Conservation (phyloP, 768 basidiomycete genomes). For the Erythrobasidium yunnanense region DNA sequence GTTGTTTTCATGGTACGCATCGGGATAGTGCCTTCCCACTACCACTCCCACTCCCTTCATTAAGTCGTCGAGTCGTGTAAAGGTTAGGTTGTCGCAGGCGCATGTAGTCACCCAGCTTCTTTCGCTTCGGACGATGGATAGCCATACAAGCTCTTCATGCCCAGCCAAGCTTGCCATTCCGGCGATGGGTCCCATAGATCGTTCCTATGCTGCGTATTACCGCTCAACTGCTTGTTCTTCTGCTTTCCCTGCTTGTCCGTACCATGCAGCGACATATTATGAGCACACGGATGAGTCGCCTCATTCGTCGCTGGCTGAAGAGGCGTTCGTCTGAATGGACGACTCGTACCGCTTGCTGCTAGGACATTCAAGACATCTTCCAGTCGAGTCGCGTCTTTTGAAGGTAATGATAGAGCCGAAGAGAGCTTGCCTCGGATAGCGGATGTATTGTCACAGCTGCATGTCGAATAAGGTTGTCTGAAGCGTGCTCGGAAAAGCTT, state of each 20-base stretch:
- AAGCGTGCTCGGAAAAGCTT: not conserved
- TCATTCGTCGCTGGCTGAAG: not conserved
- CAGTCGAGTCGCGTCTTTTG: not conserved
- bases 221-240: not conserved
- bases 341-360: not conserved
- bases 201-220: not conserved
- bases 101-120: no score
- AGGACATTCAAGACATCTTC: slow-evolving; percentile 11
- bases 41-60: no score
- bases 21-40: no score
- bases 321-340: not conserved
- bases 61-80: no score
- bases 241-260: not conserved
- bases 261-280: slow-evolving; percentile 3
- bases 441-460: not conserved
- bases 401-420: not conserved
- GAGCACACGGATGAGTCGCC: slow-evolving; percentile 10
- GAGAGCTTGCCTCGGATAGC: not conserved
- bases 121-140: not conserved
- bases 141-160: not conserved
- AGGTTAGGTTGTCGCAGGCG: no score
- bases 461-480: not conserved
- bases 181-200: slow-evolving; percentile 2
- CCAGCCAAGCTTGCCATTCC: not conserved
- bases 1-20: no score